Base-by-base conservation (phyloP, 371 early-diverging fungal species). In the Sporodiniella umbellata region DNA sequence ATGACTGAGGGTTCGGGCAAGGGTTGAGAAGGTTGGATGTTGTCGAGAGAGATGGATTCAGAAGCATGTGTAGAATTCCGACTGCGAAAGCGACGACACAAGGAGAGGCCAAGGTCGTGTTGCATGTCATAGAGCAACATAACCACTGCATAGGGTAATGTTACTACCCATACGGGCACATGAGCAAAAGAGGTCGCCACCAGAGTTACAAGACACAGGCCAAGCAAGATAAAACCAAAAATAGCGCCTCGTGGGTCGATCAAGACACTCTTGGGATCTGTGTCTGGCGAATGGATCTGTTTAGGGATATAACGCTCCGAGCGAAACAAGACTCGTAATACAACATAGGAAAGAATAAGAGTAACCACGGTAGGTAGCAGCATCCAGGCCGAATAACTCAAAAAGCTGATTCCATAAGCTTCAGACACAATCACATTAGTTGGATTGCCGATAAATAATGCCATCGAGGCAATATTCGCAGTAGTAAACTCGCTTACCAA, bases 401-500 rank as follows among this genome's bases (percentile, higher is more conserved):
- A 54, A 43, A 91, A 89, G 7, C 74, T 79, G 37, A 93, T 83
- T 17, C 65, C 62, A 56, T 81, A 89, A 0, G 93, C 91, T 61
- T 88, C 84, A 8, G 89, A 79, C 2, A 87, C 89, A 11, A 93
- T 81, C 1, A 93, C 87, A 49, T 93, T 93, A 1, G 92, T 91
- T 14, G 90, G 86, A 51, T 93, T 93, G 26, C 90, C 90, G 48
- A 93, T 87, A 54, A 87, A 91, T 8, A 93, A 62, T 0, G 86
- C 84, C 89, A 91, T 90, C 14, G 85, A 85, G 5, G 90, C 89
- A 42, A 84, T 88, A 48, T 88, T 88, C 21, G 88, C 85, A 0
- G 84, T 78, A 10, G 83, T 76, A 43, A 88, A 81, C 60, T 86
- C 86, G 37, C 84, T 81, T 68, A 86, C 79, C 23, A 88, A 57